phyloP scores from a whole-genome alignment of 345 rosid genomes.

The Euphorbia lathyris region DNA sequence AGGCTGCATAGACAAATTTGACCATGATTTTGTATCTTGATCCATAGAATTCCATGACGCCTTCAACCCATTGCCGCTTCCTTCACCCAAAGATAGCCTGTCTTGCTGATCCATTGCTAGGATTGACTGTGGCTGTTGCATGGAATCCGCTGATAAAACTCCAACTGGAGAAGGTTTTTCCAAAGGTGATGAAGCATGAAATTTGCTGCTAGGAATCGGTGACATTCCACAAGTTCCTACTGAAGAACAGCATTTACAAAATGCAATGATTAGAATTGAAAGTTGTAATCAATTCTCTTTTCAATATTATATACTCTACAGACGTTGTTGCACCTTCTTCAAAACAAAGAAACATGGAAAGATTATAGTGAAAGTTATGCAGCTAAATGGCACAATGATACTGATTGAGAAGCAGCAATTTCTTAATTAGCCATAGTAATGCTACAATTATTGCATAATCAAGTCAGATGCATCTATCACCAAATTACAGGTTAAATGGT shows the following conservation, averaged over 20 bases:
- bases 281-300: background rate
- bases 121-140: conserved; percentile 27
- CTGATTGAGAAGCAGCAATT: background rate
- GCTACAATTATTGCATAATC: background rate
- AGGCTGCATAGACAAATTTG: conserved; percentile 39
- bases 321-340: background rate
- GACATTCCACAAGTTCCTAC: conserved; percentile 26
- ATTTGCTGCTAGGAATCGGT: conserved; percentile 26
- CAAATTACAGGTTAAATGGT: background rate
- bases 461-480: background rate
- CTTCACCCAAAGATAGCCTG: conserved; percentile 30
- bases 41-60: conserved; percentile 29
- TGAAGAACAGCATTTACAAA: conserved; percentile 14
- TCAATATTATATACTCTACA: background rate
- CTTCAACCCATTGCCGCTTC: conserved; percentile 37
- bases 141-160: conserved; percentile 17
- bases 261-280: background rate
- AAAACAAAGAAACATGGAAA: background rate
- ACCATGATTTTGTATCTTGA: conserved; percentile 41
- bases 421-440: background rate
- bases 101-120: conserved; percentile 27
- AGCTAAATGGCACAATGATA: background rate
- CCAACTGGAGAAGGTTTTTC: conserved; percentile 26
- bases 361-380: conserved; percentile 2
- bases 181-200: conserved; percentile 35